Base-by-base conservation (phyloP, 2,329 filamentous ascomycete genomes). In the Aspergillus puulaauensis region DNA sequence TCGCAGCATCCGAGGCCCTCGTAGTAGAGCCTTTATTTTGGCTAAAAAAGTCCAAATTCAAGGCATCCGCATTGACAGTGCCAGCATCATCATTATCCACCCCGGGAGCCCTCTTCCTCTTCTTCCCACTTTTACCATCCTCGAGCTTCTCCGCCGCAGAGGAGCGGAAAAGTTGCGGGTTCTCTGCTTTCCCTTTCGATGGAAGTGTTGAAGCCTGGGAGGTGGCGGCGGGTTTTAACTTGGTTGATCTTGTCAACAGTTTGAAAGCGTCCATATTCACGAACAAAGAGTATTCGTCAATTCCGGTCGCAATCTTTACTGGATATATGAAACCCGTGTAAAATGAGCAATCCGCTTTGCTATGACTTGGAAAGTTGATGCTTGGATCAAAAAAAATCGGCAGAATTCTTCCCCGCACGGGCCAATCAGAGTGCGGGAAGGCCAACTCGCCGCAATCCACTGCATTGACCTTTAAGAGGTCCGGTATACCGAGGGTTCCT, bases 241-340 rank as follows among this genome's bases (percentile, higher is more conserved):
- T 78, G 14, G 75, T 77, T 31, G 77, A 78, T 57, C 77, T 66
- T 8, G 77, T 78, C 57, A 80, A 67, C 47, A 80, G 66, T 64
- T 70, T 77, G 59, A 80, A 76, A 17, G 77, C 76, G 60, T 80
- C 77, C 77, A 80, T 80, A 35, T 55, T 68, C 54, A 44, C 5
- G 43, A 31, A 49, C 17, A 50, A 27, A 19, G 17, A 62, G 46
- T 46, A 53, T 52, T 48, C 52, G 23, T 40, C 57, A 49, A 54
- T 59, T 49, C 50, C 37, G 52, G 45, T 43, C 40, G 15, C 17
- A 12, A 50, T 21, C 12, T 41, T 58, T 17, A 27, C 19, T 19
- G 40, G 19, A 41, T 24, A 46, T 15, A 14, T 44, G 52, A 17
- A 40, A 54, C 40, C 40, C 19, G 41, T 40, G 46, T 43, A 21